These are phyloP conservation scores for Triglochin maritima DNA, from an alignment of 106 monocot species.

Conservation along the genomic window DNA sequence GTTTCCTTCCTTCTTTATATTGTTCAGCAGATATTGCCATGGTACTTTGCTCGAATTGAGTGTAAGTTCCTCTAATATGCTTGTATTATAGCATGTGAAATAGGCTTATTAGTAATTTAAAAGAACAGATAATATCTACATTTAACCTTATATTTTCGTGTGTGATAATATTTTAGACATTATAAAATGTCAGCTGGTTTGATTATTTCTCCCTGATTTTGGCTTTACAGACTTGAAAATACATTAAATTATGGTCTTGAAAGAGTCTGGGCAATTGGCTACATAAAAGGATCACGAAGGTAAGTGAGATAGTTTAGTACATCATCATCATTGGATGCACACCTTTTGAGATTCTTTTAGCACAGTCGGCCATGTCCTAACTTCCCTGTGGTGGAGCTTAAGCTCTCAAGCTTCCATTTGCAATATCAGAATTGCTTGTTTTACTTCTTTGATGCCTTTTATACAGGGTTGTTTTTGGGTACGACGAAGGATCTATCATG, in stretches of 20 bases:
- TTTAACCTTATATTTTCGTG: too few species aligned
- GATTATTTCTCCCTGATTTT: background rate
- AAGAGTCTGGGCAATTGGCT: constrained; percentile 78
- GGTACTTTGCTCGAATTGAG: too few species aligned
- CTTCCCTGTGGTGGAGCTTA: background rate
- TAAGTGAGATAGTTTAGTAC: constrained; percentile 5
- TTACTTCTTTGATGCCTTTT: background rate
- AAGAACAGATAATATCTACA: too few species aligned
- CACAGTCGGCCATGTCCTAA: background rate
- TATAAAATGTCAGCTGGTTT: background rate
- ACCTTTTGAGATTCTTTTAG: background rate
- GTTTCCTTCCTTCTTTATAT: too few species aligned
- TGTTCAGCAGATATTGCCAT: too few species aligned
- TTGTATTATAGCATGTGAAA: too few species aligned
- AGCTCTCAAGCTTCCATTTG: background rate
- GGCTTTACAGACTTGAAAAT: constrained; percentile 63
- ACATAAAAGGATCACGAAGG: constrained; percentile 82
- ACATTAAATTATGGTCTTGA: constrained; percentile 88
- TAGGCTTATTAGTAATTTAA: too few species aligned
- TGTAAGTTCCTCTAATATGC: too few species aligned
- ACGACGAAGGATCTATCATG: constrained; percentile 99
- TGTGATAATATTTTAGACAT: background rate
- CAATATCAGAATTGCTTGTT: background rate
- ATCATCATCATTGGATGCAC: background rate
- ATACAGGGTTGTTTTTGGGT: constrained; percentile 84